Percentiles rank a stretch among this genome's conserved stretches.
phyloP scores from a whole-genome alignment of 176 grass and related monocot genomes.

The Oryza coarctata region DNA sequence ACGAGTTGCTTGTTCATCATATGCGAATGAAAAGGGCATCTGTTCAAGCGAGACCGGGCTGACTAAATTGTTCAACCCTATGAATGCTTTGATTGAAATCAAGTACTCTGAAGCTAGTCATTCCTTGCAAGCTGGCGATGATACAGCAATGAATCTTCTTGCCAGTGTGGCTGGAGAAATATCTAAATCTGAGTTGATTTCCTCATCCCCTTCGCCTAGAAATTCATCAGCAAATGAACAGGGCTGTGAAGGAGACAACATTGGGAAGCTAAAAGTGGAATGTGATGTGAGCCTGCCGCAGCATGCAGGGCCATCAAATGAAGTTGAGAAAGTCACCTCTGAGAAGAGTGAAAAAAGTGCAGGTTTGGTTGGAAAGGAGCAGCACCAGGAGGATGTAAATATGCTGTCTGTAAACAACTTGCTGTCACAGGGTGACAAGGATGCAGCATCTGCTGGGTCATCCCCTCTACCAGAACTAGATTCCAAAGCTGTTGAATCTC shows the following conservation, averaged over 20 bases:
- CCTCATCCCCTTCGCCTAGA: slow-evolving; percentile 44
- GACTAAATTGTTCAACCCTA: slow-evolving; percentile 74
- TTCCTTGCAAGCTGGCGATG: slow-evolving; percentile 62
- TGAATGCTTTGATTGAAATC: slow-evolving; percentile 96
- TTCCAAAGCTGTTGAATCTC: slow-evolving; percentile 33
- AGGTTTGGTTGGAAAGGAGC: slow-evolving; percentile 31
- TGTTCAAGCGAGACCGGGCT: slow-evolving; percentile 36
- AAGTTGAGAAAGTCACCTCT: slow-evolving; percentile 3
- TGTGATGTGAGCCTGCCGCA: slow-evolving; percentile 19
- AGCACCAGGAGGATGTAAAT: background rate
- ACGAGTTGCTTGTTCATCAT: slow-evolving; percentile 46
- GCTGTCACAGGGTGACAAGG: slow-evolving; percentile 21
- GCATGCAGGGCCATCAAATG: slow-evolving; percentile 15
- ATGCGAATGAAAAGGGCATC: slow-evolving; percentile 55
- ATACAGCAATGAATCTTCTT: slow-evolving; percentile 91
- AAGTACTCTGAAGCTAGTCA: slow-evolving; percentile 69
- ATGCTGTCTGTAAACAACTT: background rate
- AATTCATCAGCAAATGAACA: slow-evolving; percentile 47
- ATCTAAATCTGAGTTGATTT: slow-evolving; percentile 68
- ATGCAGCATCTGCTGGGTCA: slow-evolving; percentile 3
- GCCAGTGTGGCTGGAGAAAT: slow-evolving; percentile 92
- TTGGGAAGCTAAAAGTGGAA: slow-evolving; percentile 46
- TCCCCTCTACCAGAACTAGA: slow-evolving; percentile 7
- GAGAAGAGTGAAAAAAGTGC: slow-evolving; percentile 43
- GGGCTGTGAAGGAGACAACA: slow-evolving; percentile 35